These are phyloP conservation scores for Vaucheria bursata DNA, from an alignment of 352 stramenopile genomes.

Conservation along the genomic window DNA sequence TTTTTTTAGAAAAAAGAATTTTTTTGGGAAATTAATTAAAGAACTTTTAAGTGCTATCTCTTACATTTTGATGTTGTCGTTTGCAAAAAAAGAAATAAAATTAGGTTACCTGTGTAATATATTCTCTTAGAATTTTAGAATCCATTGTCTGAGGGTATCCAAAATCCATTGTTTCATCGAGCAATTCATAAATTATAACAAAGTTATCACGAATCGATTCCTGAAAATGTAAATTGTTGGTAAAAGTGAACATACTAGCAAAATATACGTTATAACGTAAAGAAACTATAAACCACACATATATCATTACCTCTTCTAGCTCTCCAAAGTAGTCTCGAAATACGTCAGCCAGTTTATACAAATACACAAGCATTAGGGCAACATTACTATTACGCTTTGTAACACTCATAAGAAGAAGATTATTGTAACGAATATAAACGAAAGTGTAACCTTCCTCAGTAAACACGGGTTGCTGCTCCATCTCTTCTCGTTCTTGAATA, in stretches of 20 bases:
- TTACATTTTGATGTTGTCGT: no score
- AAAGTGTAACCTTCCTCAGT: slow-evolving; percentile 79
- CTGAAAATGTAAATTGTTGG: no score
- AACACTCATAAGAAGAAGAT: slow-evolving; percentile 95
- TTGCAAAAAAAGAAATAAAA: no score
- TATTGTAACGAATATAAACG: slow-evolving; percentile 94
- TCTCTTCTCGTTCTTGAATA: slow-evolving; percentile 79
- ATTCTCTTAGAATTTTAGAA: slow-evolving; percentile 73
- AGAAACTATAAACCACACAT: no score
- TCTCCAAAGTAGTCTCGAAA: slow-evolving; percentile 99
- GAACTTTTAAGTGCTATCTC: no score
- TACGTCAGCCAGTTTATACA: slow-evolving; percentile 70
- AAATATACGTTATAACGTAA: no score
- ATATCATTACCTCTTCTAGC: slow-evolving; percentile 79
- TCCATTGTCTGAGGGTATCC: slow-evolving; percentile 90
- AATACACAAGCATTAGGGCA: slow-evolving; percentile 83
- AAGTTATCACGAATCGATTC: slow-evolving; percentile 99
- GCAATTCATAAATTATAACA: slow-evolving; percentile 98
- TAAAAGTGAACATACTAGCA: no score
- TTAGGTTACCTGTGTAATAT: slow-evolving; percentile 69
- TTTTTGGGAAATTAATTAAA: no score
- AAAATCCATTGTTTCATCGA: slow-evolving; percentile 99
- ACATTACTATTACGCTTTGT: slow-evolving; percentile 99
- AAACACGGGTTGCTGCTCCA: slow-evolving; percentile 83
- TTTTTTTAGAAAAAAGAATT: no score